These are phyloP conservation scores for Straminergon stramineum DNA, from an alignment of 225 moss, liverwort and hornwort species.

Conservation along the genomic window DNA sequence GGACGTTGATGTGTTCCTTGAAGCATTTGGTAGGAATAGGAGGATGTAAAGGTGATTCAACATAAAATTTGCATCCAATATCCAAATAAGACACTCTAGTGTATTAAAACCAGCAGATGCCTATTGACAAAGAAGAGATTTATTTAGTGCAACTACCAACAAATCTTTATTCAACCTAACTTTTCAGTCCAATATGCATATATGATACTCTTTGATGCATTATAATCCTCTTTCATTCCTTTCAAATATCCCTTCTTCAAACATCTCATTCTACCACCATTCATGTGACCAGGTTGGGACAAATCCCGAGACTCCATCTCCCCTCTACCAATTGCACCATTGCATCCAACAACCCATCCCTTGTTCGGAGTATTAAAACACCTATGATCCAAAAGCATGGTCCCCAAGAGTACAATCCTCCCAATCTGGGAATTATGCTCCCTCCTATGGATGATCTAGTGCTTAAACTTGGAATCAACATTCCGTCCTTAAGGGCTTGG, in stretches of 20 bases:
- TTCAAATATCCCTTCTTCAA: too few relatives aligned
- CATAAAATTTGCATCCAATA: neutral
- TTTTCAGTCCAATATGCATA: neutral
- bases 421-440: constrained; percentile 21
- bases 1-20: neutral
- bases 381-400: constrained; percentile 31
- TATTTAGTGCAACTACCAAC: neutral
- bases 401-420: constrained; percentile 35
- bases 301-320: too few relatives aligned
- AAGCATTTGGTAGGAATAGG: neutral
- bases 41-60: neutral
- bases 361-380: neutral
- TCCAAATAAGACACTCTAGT: too few relatives aligned
- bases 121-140: neutral
- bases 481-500: neutral
- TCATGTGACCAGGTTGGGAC: neutral
- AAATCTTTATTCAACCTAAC: neutral
- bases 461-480: neutral
- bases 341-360: neutral
- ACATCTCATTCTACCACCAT: neutral
- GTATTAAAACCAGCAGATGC: neutral
- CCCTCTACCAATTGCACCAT: neutral
- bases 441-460: constrained; percentile 16
- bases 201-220: neutral
- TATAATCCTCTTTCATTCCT: neutral